Evolutionary conservation across 1,284 basidiomycete genomes (phyloP), one percentile per base, ranked within the genome.

Genomic region (Boletus sp.): DNA sequence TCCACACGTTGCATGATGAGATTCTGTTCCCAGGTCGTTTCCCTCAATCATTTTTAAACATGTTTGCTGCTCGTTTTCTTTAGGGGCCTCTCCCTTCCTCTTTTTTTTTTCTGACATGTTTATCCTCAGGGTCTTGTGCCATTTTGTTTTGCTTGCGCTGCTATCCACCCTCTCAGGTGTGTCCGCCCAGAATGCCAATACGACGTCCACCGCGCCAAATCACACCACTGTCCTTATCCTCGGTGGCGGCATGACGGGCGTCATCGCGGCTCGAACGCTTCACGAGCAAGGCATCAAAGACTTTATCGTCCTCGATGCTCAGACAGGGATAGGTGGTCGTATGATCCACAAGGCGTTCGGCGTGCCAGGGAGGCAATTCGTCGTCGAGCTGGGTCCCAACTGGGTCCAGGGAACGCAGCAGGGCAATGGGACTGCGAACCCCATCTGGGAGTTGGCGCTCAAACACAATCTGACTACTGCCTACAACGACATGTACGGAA

Each of bases 341-440:
- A 73, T 85, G 69, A 72, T 69, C 54, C 74, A 71, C 46, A 69
- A 68, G 34, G 46, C 58, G 0, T 76, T 84, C 48, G 78, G 73
- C 25, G 63, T 53, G 3, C 43, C 65, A 5, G 67, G 62, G 4
- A 65, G 60, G 39, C 54, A 72, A 17, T 67, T 69, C 46, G 72
- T 71, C 0, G 64, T 87, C 25, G 84, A 88, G 60, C 62, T 77
- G 8, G 84, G 85, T 17, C 76, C 82, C 13, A 84, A 84, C 57
- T 88, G 85, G 84, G 72, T 88, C 30, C 82, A 87, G 57, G 84
- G 85, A 8, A 81, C 80, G 3, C 77, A 79, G 46, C 62, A 67
- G 5, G 74, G 69, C 5, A 60, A 70, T 44, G 80, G 80, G 8
- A 70, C 73, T 26, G 68, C 69, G 8, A 86, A 86, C 60, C 83